These are phyloP conservation scores for Phoenix roebelenii DNA, from an alignment of 176 grass and related monocot species.

Conservation along the genomic window DNA sequence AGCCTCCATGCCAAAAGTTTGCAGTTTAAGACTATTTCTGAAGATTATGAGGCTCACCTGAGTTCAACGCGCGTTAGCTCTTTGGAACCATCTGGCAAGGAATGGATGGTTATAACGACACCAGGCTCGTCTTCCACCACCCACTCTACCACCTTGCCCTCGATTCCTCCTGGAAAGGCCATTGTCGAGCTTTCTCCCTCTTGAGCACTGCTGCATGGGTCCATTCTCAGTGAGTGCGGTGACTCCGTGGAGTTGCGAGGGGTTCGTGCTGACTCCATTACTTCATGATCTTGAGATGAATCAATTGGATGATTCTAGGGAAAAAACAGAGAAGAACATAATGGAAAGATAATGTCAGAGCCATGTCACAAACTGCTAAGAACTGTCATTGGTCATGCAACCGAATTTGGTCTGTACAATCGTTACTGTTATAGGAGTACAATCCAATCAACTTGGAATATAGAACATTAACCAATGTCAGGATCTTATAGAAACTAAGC, in stretches of 20 bases:
- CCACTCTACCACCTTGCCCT: conserved; percentile 22
- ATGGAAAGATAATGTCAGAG: too few relatives aligned
- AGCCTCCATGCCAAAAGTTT: too few relatives aligned
- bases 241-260: neutral
- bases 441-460: too few relatives aligned
- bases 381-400: too few relatives aligned
- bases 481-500: too few relatives aligned
- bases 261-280: neutral
- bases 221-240: neutral
- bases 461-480: too few relatives aligned
- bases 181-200: neutral
- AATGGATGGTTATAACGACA: conserved; percentile 17
- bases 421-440: too few relatives aligned
- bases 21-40: neutral
- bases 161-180: neutral
- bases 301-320: neutral
- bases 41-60: conserved; percentile 10
- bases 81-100: conserved; percentile 14
- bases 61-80: conserved; percentile 26
- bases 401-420: too few relatives aligned
- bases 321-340: neutral
- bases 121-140: conserved; percentile 31
- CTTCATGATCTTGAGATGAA: neutral
- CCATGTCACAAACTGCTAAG: too few relatives aligned
- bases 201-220: neutral